Evolutionary conservation across 2,329 filamentous ascomycete species (phyloP), one percentile per base, ranked within the genome.

Genomic region (Madurella mycetomatis): DNA sequence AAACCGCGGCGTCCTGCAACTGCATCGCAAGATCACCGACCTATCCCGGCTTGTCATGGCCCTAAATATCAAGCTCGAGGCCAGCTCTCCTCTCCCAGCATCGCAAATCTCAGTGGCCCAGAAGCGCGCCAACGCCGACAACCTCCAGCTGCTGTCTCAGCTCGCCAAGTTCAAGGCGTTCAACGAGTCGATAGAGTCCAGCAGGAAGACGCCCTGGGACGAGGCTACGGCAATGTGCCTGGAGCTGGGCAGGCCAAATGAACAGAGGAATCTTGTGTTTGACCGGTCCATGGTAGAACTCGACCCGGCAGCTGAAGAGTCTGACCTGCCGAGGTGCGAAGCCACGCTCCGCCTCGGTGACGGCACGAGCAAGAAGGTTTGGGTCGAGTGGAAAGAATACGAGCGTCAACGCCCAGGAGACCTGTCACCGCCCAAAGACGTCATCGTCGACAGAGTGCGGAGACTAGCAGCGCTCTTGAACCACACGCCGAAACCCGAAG

Each of bases 351-450:
- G 63, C 37, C 64, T 69, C 3, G 58, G 67, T 3, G 60, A 66
- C n/a, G 72, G 68, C 5, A 64, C 56, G 9, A 52, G 53, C 46
- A 72, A 70, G 49, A 70, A 66, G 32, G 72, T 78, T 0, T 78
- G 76, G 76, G 69, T 79, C 8, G 76, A 79, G 58, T 78, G 76
- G 76, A 79, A 77, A 60, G 73, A 77, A 52, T 78, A 77, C 55
- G 67, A 72, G n/a, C 69, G 65, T 1, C 62, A 68, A 25, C 58
- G 64, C 8, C 66, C 69, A 3, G 68, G 65, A n/a, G 61, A 66
- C 13, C 51, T 57, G 7, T 70, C 69, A 2, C 69, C 75, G 5
- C 71, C 73, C 13, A 76, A 73, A 52, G 60, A 66, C 2, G 67
- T 74, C 15, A 75, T 76, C 42, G 61, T 76, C 18, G 71, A 76